Conservation (phyloP, 2,329 filamentous ascomycete species). For the Epichloe uncinata region DNA sequence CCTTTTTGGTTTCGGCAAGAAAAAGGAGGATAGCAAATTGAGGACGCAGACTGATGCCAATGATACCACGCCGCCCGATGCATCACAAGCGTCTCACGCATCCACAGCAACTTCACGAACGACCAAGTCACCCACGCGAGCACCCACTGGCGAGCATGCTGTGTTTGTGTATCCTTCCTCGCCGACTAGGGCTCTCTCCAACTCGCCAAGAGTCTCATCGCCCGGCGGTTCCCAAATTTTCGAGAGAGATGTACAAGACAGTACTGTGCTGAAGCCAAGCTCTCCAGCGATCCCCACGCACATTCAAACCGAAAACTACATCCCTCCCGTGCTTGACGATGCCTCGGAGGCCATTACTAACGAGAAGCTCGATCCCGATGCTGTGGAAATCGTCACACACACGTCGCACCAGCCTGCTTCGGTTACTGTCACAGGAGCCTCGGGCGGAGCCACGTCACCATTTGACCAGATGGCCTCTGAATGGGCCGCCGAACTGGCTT, state of each 20-base stretch:
- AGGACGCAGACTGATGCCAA: conserved; percentile 23
- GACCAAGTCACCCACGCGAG: conserved; percentile 26
- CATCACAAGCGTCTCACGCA: conserved; percentile 1
- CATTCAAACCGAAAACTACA: conserved; percentile 88
- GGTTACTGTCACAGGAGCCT: conserved; percentile 45
- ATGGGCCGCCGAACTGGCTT: conserved; percentile 45
- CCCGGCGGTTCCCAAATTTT: conserved; percentile 76
- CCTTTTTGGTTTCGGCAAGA: conserved; percentile 50
- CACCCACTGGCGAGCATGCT: conserved; percentile 21
- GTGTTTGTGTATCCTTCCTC: conserved; percentile 43
- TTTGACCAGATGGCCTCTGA: conserved; percentile 31
- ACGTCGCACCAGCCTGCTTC: conserved; percentile 68
- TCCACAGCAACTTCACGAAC: conserved; percentile 7
- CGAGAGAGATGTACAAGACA: conserved; percentile 87
- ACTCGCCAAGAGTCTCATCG: conserved; percentile 63
- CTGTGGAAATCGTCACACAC: conserved; percentile 87
- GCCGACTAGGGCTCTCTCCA: conserved; percentile 51
- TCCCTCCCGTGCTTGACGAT: conserved; percentile 81
- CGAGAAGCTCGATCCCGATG: conserved; percentile 68
- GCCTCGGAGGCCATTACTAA: conserved; percentile 89
- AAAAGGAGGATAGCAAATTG: conserved; percentile 33
- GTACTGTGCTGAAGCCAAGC: conserved; percentile 48
- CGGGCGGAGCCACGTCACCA: conserved; percentile 15
- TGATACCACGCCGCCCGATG: conserved; percentile 17
- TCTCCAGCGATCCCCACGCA: conserved; percentile 85